A percentile compares a stretch with the other conserved stretches of the same genome.
Conservation (phyloP, 768 basidiomycete species). For the Kwoniella mangroviensis region DNA sequence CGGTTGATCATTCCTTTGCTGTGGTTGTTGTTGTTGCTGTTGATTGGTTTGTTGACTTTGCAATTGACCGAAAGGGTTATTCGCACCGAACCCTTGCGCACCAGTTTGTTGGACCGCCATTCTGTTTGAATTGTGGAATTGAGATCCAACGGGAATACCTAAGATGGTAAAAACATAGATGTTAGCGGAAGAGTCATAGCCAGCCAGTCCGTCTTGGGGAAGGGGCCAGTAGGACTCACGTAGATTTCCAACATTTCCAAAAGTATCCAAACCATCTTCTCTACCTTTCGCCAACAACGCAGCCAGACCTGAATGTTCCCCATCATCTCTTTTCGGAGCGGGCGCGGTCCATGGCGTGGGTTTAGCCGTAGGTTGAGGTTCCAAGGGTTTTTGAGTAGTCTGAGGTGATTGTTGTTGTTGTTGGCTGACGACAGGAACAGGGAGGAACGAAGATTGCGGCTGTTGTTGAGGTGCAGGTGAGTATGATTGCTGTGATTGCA, state of each 20-base stretch:
- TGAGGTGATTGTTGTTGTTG: conserved; percentile 55
- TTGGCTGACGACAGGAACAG: conserved; percentile 35
- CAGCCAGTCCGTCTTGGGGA: too few relatives aligned
- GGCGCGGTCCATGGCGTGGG: conserved; percentile 31
- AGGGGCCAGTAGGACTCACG: conserved; percentile 59
- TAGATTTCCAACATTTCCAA: conserved; percentile 82
- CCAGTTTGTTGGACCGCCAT: conserved; percentile 50
- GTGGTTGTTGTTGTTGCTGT: conserved; percentile 60
- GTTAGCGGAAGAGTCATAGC: too few relatives aligned
- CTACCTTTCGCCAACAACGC: conserved; percentile 73
- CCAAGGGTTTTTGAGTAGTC: conserved; percentile 57
- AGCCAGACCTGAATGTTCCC: conserved; percentile 76
- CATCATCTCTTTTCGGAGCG: conserved; percentile 62
- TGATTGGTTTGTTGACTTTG: conserved; percentile 58
- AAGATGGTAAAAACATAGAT: conserved; percentile 56
- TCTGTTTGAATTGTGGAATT: conserved; percentile 60
- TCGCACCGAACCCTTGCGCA: conserved; percentile 40
- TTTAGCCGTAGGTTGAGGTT: conserved; percentile 58
- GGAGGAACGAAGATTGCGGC: conserved; percentile 61
- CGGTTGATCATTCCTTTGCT: conserved; percentile 65
- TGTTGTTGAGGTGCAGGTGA: conserved; percentile 55
- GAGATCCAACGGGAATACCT: conserved; percentile 60
- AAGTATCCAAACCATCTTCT: conserved; percentile 93
- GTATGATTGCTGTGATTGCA: conserved; percentile 57
- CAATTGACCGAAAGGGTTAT: conserved; percentile 62